Base-by-base conservation (phyloP, 768 basidiomycete genomes). In the Lactarius sanguifluus region DNA sequence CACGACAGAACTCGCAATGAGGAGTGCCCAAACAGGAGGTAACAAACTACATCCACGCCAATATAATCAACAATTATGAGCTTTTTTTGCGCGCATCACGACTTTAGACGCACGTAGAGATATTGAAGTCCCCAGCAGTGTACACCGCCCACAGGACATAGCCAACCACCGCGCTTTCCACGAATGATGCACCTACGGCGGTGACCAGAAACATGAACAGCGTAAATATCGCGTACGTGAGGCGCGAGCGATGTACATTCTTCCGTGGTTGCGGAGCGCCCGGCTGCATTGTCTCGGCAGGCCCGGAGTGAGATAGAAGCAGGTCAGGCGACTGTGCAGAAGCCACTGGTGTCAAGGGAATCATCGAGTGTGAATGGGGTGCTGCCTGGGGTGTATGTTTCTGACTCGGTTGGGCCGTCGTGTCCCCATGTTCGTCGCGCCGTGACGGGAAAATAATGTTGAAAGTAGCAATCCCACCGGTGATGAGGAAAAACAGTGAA, bases 1-100 rank as follows among this genome's bases (percentile, higher is more conserved):
- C 32, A 69, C 56, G n/a, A 60, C 62, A 9, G 65, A 52, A 32
- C 50, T 38, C 7, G 65, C 66, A 52, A 69, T 64, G n/a, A 71
- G 64, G 45, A 71, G 68, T 50, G 70, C 70, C 70, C 70, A 71
- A 8, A 71, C 47, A 18, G 62, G 59, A 23, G 70, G 70, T 25
- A 71, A 25, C 62, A 64, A 69, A n/a, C 70, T 71, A n/a, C n/a
- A n/a, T n/a, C n/a, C n/a, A n/a, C n/a, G n/a, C n/a, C n/a, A 20
- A 34, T 2, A 16, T 13, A 57, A 32, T 59, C 32, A 7, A 32
- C 38, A 58, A 28, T 25, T 40, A 38, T 23, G 57, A 64, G 36
- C 56, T 18, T 20, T 62, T 59, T 23, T 40, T 6, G 50, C 57
- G 32, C 32, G 28, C 54, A 38, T 52, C 59, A 30, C 3, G 12